Evolutionary conservation across 257 asterid genomes (phyloP).

Genomic region (Solanum sparsipilum): DNA sequence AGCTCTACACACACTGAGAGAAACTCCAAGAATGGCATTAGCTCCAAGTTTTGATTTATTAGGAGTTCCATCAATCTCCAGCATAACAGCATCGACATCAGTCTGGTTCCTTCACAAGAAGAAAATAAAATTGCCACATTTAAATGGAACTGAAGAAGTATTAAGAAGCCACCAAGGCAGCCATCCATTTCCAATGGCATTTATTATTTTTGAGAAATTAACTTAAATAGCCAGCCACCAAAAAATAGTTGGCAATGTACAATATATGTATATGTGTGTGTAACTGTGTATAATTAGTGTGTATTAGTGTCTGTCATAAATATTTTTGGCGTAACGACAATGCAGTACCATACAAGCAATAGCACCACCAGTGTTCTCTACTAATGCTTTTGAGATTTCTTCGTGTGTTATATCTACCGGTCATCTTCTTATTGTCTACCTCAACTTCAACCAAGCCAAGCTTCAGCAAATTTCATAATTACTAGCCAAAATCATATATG

Average conservation of each 20-base stretch:
- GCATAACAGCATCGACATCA: slow-evolving; percentile 74
- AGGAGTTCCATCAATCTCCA: slow-evolving; percentile 91
- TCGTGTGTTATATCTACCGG: background rate
- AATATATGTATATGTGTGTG: background rate
- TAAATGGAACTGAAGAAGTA: background rate
- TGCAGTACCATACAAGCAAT: background rate
- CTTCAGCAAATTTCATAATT: background rate
- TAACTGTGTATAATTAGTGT: background rate
- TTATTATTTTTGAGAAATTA: background rate
- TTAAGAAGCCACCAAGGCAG: background rate
- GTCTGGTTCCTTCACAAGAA: slow-evolving; percentile 53
- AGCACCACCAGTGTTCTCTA: background rate
- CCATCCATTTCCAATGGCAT: background rate
- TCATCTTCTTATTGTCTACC: background rate
- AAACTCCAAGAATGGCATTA: slow-evolving; percentile 93
- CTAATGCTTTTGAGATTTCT: background rate
- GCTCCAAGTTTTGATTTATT: slow-evolving; percentile 94
- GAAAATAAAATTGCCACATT: background rate
- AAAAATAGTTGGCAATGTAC: background rate
- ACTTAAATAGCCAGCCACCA: background rate
- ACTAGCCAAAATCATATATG: background rate
- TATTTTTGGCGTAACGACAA: background rate
- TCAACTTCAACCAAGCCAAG: background rate
- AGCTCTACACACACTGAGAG: slow-evolving; percentile 91
- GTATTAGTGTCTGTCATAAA: background rate